Evolutionary conservation across 345 rosid genomes (phyloP).

Genomic region (Erucastrum elatum): DNA sequence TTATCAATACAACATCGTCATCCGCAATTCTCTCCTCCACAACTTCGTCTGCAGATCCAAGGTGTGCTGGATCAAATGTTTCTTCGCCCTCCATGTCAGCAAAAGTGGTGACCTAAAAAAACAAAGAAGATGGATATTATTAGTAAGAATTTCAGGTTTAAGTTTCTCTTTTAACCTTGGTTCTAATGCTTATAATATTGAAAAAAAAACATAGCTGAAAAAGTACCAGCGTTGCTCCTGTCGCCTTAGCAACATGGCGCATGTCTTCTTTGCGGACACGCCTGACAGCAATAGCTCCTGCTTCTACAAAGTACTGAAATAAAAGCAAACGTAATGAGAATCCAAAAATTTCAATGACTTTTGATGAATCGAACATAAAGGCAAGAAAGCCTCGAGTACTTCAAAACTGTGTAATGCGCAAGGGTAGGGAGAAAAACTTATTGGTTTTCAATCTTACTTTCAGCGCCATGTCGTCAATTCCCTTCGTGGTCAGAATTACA

Average conservation of each 20-base stretch:
- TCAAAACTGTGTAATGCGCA: background rate
- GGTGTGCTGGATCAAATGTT: constrained; percentile 82
- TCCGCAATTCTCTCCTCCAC: constrained; percentile 89
- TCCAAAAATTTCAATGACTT: background rate
- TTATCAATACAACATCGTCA: constrained; percentile 87
- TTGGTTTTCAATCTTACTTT: constrained; percentile 51
- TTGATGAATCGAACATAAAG: background rate
- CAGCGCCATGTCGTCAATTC: constrained; percentile 99
- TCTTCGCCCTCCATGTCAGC: constrained; percentile 99
- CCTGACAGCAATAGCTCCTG: constrained; percentile 95
- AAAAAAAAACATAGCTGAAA: background rate
- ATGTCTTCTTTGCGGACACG: constrained; percentile 96
- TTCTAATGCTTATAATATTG: constrained; percentile 3
- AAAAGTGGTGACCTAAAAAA: constrained; percentile 83
- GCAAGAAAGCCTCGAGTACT: background rate
- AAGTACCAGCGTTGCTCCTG: constrained; percentile 89
- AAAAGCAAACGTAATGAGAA: constrained; percentile 18
- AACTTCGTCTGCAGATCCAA: constrained; percentile 87
- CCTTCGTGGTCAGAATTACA: constrained; percentile 90
- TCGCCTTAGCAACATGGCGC: constrained; percentile 98
- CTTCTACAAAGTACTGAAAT: constrained; percentile 91
- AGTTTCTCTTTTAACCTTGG: background rate
- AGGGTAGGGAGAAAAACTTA: background rate
- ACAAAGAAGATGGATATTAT: background rate
- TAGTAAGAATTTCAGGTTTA: background rate